Evolutionary conservation across 2,329 filamentous ascomycete species (phyloP).

Genomic region (Lomentospora prolificans): DNA sequence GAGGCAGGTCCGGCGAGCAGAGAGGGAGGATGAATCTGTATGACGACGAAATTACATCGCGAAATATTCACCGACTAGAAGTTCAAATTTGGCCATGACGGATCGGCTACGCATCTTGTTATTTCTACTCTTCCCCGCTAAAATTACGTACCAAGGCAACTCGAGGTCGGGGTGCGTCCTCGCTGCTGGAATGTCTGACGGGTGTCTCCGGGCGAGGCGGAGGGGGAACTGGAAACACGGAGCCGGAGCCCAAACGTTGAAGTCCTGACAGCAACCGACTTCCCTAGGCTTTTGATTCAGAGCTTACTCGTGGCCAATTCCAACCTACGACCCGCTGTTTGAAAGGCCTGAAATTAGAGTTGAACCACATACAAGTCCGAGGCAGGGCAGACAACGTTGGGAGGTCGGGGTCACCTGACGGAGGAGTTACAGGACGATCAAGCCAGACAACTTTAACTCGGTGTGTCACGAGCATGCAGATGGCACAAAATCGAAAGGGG

Average conservation of each 20-base stretch:
- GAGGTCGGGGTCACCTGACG: no score
- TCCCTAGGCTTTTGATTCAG: neutral
- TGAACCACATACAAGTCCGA: neutral
- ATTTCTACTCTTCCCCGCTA: no score
- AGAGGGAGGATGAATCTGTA: constrained; percentile 44
- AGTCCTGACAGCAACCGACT: neutral
- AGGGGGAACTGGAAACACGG: neutral
- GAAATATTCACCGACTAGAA: no score
- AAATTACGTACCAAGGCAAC: neutral
- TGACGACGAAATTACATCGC: no score
- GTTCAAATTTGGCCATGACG: no score
- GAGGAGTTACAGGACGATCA: neutral
- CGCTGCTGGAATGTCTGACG: neutral
- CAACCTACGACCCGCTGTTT: neutral
- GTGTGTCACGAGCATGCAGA: neutral
- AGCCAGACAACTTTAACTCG: neutral
- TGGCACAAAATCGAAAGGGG: neutral
- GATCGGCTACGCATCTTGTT: neutral
- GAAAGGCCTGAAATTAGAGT: neutral
- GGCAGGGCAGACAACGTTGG: no score
- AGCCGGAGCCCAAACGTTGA: neutral
- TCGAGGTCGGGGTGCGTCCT: neutral
- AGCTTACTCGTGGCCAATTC: neutral
- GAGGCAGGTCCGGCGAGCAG: constrained; percentile 52
- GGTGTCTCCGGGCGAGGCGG: neutral